Evolutionary conservation across 768 basidiomycete genomes (phyloP).

Genomic region (Pilatotrama ljubarskyi): DNA sequence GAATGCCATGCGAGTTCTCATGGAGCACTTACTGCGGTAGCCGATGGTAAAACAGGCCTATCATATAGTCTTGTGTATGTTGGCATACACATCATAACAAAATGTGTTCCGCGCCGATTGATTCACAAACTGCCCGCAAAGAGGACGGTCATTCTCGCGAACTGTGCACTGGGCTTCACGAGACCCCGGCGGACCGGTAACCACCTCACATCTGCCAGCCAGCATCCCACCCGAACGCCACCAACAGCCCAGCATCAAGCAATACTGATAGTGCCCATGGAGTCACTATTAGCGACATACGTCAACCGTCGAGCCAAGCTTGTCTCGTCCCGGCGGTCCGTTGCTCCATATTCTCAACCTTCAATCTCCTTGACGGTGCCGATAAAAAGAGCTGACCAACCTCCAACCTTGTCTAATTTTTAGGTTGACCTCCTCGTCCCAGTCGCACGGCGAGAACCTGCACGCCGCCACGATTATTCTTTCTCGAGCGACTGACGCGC

Average conservation of each 20-base stretch:
- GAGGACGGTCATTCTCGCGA: too few relatives aligned
- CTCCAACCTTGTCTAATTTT: not conserved
- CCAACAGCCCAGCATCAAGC: not conserved
- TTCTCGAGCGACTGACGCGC: not conserved
- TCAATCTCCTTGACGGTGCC: not conserved
- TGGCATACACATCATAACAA: not conserved
- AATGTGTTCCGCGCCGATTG: not conserved
- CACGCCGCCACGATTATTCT: not conserved
- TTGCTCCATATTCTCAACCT: not conserved
- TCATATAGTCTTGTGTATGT: not conserved
- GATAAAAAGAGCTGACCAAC: conserved; percentile 1
- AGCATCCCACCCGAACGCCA: not conserved
- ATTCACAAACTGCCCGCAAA: too few relatives aligned
- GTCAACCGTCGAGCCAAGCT: not conserved
- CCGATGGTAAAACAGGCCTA: not conserved
- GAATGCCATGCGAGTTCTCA: not conserved
- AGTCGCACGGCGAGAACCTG: too few relatives aligned
- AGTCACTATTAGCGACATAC: not conserved
- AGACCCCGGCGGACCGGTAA: too few relatives aligned
- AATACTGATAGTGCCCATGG: not conserved
- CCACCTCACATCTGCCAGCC: too few relatives aligned
- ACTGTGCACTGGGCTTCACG: too few relatives aligned
- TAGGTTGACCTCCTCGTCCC: not conserved
- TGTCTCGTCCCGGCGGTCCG: not conserved
- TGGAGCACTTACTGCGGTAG: not conserved